Base-by-base conservation (phyloP, 2,329 filamentous ascomycete species). In the Coleophoma eucalyptorum region DNA sequence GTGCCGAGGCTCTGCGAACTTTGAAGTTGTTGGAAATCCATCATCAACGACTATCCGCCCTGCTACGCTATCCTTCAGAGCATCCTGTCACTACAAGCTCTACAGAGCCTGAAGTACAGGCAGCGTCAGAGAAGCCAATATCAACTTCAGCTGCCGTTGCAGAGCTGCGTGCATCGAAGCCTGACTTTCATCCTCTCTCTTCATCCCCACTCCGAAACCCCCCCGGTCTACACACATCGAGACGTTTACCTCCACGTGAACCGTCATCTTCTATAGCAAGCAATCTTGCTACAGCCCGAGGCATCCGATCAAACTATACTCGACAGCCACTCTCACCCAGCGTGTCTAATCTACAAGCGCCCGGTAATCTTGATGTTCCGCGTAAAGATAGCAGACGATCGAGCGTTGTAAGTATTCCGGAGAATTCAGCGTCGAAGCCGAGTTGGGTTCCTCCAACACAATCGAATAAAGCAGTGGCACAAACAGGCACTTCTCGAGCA, bases 21-120 rank as follows among this genome's bases (percentile, higher is more conserved):
- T 76, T 99, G 53, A 83, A 81, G 58, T 80, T 97, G 3, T 84
- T 99, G 51, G 90, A 97, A 69, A 80, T 89, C 56, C 90, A 99
- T 67, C 94, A 99, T 67, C 82, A 84, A 58, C 85, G 84, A 55
- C 84, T 97, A 12, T 90, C 92, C 15, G 83, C 87, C 56, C 82
- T 97, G 40, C 81, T 97, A 56, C 87, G 87, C 63, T 80, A 87
- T 41, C 86, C 89, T 35, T 49, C 60, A 26, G 62, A 66, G 46
- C 61, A 61, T 19, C 64, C 59, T n/a, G 51, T 59, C 3, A 48
- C 58, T 10, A 42, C 55, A 11, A 46, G 53, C 10, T 32, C 59
- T 13, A 43, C 50, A 5, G 64, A 65, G 38, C 13, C 57, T 31
- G 65, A 67, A 48, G 59, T 62, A 8, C 59, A 63, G 46, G 42